These are phyloP conservation scores for Leptodontidium sp. DNA, from an alignment of 2,329 filamentous ascomycete genomes.

Conservation along the genomic window DNA sequence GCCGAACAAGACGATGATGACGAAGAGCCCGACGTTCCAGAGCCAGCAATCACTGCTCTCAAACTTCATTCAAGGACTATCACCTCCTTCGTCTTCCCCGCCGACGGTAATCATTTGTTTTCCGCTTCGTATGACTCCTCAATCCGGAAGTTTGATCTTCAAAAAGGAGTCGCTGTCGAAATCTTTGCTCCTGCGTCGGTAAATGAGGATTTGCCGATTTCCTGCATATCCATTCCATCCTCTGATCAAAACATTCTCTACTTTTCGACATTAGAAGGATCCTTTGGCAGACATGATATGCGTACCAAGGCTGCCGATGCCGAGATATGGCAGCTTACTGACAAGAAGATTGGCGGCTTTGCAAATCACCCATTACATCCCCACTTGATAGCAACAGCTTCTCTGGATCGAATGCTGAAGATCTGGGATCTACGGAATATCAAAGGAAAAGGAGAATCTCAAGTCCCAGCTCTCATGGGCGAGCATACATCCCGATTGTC, in stretches of 20 bases:
- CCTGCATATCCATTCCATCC: constrained; percentile 80
- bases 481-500: constrained; percentile 85
- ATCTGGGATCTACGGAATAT: constrained; percentile 93
- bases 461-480: constrained; percentile 74
- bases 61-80: constrained; percentile 93
- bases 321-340: constrained; percentile 78
- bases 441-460: constrained; percentile 64
- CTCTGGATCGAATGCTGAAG: constrained; percentile 86
- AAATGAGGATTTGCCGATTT: constrained; percentile 79
- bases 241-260: constrained; percentile 77
- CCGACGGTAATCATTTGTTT: constrained; percentile 78
- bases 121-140: constrained; percentile 93
- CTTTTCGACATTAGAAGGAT: constrained; percentile 87
- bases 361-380: constrained; percentile 81
- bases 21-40: constrained; percentile 68
- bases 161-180: constrained; percentile 80
- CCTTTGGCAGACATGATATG: constrained; percentile 82
- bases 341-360: constrained; percentile 97
- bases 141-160: constrained; percentile 85
- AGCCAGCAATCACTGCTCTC: constrained; percentile 86
- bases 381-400: constrained; percentile 87
- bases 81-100: constrained; percentile 79
- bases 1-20: constrained; percentile 71
- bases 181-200: constrained; percentile 78
- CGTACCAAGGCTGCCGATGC: constrained; percentile 63